Base-by-base conservation (phyloP, 768 basidiomycete species). In the Tylopilus plumbeoviolaceoides region DNA sequence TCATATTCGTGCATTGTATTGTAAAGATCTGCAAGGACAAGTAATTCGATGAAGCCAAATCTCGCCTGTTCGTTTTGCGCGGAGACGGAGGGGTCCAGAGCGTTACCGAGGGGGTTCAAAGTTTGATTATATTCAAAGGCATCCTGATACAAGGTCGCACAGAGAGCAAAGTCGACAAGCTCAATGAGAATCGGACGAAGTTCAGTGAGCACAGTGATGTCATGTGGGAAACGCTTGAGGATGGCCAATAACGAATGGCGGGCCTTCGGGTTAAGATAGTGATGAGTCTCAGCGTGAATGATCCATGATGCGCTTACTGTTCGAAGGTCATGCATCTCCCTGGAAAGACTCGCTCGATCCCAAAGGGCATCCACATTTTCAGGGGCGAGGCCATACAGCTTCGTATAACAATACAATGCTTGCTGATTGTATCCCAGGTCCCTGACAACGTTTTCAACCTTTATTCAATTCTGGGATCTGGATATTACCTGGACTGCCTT, bases 321-420 rank as follows among this genome's bases (percentile, higher is more conserved):
- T 56, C 78, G 75, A 35, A 83, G 71, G 35, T 91, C 84, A 3
- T 84, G 84, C 28, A 85, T 80, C 58, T 89, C 84, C 59, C 85
- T 86, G 2, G 91, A 85, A 12, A 95, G 77, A 5, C 80, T 76
- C 0, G 93, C 92, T 2, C 92, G 81, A 59, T 98, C 94, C 91
- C 91, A 97, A 15, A 92, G 77, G 5, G 90, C 88, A 53, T 89
- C 84, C 15, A 90, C 80, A 58, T 98, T 94, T 8, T 78, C 76
- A 1, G 90, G 88, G 63, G 95, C 87, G 21, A 89, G 73, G 52
- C 78, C 83, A 60, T 86, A 80, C 1, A 89, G 81, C 64, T 97
- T 95, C 0, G 87, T 78, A 64, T 89, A 91, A 64, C 95, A 98
- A 64, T 98, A 98, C 33, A 97, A 67, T 3, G 92, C 91, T 68